Evolutionary conservation across 306 rosid genomes (phyloP).

Genomic region (Dalbergia oliveri): DNA sequence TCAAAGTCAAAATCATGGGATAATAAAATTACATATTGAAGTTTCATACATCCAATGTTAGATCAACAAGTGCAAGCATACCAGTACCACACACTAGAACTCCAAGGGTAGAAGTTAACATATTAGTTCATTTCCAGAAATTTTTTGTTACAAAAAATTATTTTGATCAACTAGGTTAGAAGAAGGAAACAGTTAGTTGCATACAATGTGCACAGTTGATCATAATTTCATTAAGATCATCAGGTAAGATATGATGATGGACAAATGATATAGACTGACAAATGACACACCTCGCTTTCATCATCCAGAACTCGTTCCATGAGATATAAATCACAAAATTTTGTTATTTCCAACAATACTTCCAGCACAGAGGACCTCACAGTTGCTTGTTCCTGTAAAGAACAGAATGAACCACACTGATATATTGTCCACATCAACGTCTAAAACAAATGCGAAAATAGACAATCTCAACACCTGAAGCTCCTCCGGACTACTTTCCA

Average conservation of each 20-base stretch:
- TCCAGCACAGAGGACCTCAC: slow-evolving; percentile 78
- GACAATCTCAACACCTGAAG: slow-evolving; percentile 69
- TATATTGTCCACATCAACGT: slow-evolving; percentile 23
- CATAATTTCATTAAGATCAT: slow-evolving; percentile 3
- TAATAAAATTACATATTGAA: neutral
- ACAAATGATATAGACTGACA: neutral
- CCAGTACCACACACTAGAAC: neutral
- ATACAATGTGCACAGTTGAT: neutral
- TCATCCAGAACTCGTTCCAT: slow-evolving; percentile 88
- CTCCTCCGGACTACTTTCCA: slow-evolving; percentile 78
- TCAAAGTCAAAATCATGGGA: slow-evolving; percentile 4
- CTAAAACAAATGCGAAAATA: slow-evolving; percentile 23
- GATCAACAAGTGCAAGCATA: neutral
- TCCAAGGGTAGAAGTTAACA: neutral
- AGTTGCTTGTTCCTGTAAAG: slow-evolving; percentile 76
- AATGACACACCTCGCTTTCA: slow-evolving; percentile 68
- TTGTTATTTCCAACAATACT: slow-evolving; percentile 77
- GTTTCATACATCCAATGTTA: neutral
- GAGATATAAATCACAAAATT: slow-evolving; percentile 82
- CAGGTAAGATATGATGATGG: neutral
- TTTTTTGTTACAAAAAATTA: neutral
- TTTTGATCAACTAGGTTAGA: slow-evolving; percentile 7
- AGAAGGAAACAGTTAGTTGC: neutral
- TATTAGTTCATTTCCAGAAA: neutral
- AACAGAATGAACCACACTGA: slow-evolving; percentile 39